Conservation (phyloP, 2,329 filamentous ascomycete species). For the Talaromyces pinophilus region DNA sequence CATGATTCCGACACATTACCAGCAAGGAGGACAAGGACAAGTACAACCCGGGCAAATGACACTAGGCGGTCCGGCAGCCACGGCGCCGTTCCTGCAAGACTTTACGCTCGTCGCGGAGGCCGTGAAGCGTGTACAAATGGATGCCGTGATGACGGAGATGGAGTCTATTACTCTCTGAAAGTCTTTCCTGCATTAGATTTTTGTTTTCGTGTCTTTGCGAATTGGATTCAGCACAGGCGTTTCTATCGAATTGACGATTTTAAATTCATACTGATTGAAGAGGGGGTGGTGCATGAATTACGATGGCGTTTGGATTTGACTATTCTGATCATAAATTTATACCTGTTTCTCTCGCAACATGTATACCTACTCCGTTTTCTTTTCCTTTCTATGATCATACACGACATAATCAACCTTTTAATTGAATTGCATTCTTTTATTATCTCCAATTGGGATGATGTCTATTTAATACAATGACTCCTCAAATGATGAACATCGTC, state of each 20-base stretch:
- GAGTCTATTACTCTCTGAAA: conserved; percentile 48
- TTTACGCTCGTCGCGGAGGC: conserved; percentile 88
- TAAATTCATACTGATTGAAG: not conserved
- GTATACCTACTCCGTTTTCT: conserved; percentile 5
- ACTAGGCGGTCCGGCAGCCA: conserved; percentile 43
- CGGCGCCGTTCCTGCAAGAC: conserved; percentile 70
- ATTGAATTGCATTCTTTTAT: not conserved
- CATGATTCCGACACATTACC: conserved; percentile 21
- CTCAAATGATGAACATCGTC: not conserved
- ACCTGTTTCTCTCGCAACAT: not conserved
- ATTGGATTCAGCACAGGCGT: conserved; percentile 6
- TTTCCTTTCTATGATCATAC: not conserved
- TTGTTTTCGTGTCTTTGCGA: not conserved
- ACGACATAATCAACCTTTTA: not conserved
- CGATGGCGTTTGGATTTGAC: conserved; percentile 4
- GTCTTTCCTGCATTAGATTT: not conserved
- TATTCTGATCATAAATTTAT: not conserved
- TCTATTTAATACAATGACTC: not conserved
- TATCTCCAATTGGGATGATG: not conserved
- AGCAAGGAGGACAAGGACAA: conserved; percentile 23
- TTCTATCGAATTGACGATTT: not conserved
- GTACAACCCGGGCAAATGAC: conserved; percentile 30
- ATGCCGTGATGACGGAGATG: conserved; percentile 82
- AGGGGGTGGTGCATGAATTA: not conserved
- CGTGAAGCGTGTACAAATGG: conserved; percentile 88